A percentile compares a stretch with the other conserved stretches of the same genome.
phyloP scores from a whole-genome alignment of 495 filamentous ascomycete species.

The Tuber borchii region DNA sequence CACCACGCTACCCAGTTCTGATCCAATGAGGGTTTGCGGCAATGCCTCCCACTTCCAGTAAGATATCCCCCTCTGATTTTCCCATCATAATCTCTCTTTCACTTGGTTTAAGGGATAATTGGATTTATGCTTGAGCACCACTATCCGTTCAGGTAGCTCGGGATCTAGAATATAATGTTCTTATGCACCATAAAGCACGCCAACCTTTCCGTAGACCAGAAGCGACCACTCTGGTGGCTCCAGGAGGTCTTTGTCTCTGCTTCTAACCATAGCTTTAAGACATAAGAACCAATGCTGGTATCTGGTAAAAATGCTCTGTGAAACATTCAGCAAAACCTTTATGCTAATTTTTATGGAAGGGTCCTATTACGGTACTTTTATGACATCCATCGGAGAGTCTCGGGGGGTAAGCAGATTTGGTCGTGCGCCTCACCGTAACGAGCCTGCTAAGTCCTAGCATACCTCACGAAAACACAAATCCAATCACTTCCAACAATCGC shows the following conservation, averaged over 20 bases:
- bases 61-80: neutral
- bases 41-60: neutral
- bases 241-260: neutral
- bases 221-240: neutral
- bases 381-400: neutral
- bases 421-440: neutral
- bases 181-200: neutral
- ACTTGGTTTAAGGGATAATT: neutral
- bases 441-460: neutral
- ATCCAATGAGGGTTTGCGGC: neutral
- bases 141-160: neutral
- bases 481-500: constrained; percentile 29
- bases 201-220: neutral
- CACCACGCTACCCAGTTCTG: neutral
- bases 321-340: neutral
- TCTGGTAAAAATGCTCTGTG: neutral
- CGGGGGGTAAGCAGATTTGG: neutral
- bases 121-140: neutral
- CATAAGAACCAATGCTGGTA: neutral
- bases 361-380: neutral
- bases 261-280: neutral
- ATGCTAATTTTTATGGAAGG: neutral
- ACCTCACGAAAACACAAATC: neutral
- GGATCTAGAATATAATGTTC: neutral
- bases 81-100: neutral